Conservation (phyloP, 176 grass and related monocot species). For the Neostapfia colusana region DNA sequence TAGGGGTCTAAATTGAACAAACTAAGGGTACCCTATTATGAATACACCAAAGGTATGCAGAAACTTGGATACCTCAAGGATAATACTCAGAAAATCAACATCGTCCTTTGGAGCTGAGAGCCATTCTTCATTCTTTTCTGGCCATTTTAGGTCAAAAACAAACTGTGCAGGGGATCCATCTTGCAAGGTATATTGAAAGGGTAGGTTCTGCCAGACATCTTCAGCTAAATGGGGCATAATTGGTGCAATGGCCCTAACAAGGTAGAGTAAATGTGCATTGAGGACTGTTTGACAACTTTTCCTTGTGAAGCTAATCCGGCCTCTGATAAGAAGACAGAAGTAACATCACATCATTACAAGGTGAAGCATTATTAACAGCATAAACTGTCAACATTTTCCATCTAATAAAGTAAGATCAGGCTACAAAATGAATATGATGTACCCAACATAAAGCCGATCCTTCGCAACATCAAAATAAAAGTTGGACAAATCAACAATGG, state of each 20-base stretch:
- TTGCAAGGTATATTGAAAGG: conserved; percentile 68
- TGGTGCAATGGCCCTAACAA: conserved; percentile 85
- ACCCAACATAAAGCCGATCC: conserved; percentile 98
- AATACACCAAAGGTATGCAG: too few species aligned
- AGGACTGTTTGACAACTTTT: conserved; percentile 93
- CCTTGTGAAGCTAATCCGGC: conserved; percentile 77
- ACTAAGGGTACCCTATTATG: too few species aligned
- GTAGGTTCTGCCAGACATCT: conserved; percentile 96
- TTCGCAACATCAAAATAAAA: conserved; percentile 96
- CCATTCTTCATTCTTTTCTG: conserved; percentile 68
- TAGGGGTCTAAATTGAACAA: too few species aligned
- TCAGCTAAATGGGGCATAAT: conserved; percentile 97
- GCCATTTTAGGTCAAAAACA: conserved; percentile 92
- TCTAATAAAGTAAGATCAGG: conserved; percentile 16
- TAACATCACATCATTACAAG: conserved; percentile 8
- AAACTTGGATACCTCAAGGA: conserved; percentile 66
- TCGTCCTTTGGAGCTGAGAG: conserved; percentile 56
- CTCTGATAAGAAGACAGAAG: conserved; percentile 28
- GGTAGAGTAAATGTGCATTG: conserved; percentile 70
- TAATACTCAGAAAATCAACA: conserved; percentile 67
- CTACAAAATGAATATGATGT: conserved; percentile 32
- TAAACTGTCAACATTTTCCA: neutral
- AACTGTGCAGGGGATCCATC: conserved; percentile 75
- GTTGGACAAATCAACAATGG: conserved; percentile 93
- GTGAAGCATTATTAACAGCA: neutral